Percentiles rank a stretch among this genome's conserved stretches.
Conservation (phyloP, 257 asterid genomes). For the Jacaranda copaia region DNA sequence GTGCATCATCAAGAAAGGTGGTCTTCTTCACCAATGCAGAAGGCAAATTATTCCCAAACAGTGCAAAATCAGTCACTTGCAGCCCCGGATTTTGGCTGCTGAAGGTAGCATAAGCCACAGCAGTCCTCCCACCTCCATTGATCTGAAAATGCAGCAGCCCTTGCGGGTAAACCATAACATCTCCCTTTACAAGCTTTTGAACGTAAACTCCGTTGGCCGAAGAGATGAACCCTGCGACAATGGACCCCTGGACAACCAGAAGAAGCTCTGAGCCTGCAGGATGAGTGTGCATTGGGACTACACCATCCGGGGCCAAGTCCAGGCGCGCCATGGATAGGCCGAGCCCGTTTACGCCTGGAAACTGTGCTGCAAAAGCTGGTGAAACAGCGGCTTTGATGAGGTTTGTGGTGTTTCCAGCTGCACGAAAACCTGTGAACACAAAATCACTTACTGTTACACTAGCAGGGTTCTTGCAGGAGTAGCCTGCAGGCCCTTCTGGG, state of each 20-base stretch:
- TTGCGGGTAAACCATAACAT: conserved; percentile 67
- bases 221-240: conserved; percentile 61
- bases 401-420: conserved; percentile 68
- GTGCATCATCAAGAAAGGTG: conserved; percentile 66
- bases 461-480: conserved; percentile 65
- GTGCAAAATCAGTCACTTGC: conserved; percentile 65
- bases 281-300: conserved; percentile 81
- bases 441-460: conserved; percentile 60
- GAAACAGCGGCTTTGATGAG: conserved; percentile 73
- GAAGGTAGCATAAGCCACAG: conserved; percentile 65
- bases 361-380: conserved; percentile 74
- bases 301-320: conserved; percentile 69
- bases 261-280: conserved; percentile 74
- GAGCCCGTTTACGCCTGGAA: conserved; percentile 75
- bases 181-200: conserved; percentile 66
- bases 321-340: conserved; percentile 75
- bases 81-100: conserved; percentile 72
- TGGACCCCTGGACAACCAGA: conserved; percentile 54
- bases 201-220: conserved; percentile 61
- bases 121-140: conserved; percentile 58
- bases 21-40: conserved; percentile 53
- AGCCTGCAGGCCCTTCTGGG: conserved; percentile 68
- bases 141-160: conserved; percentile 81
- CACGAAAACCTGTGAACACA: conserved; percentile 58
- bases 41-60: conserved; percentile 62